Evolutionary conservation across 1,139 yeast genomes (phyloP), one percentile per base, ranked within the genome.

Genomic region (Candida freyschussii): DNA sequence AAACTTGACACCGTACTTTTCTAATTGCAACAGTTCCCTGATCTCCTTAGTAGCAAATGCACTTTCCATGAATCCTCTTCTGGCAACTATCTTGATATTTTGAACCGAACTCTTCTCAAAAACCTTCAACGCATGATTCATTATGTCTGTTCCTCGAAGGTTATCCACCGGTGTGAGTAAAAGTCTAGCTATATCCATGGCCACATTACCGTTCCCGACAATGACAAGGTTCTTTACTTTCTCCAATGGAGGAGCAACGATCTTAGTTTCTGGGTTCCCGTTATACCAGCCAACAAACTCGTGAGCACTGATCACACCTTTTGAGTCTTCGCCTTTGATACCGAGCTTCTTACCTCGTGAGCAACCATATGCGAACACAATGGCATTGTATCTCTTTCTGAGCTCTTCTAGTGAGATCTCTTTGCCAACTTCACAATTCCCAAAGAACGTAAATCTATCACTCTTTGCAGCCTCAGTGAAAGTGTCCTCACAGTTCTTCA

Each of bases 131-230:
- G 96, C 95, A 22, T 63, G 60, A 2, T 63, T 58, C 0, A 85
- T 64, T 17, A 91, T 82, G 59, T 91, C 99, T 0, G 96, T 91
- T 1, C 63, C 48, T 40, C 78, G 73, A 2, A 59, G 44, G 5
- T 61, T 60, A 0, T 66, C 57, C 3, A 68, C 66, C 18, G 77
- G 75, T 10, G 79, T 76, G 37, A 89, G 59, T 23, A 91, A 62
- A 3, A 91, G 66, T 34, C 99, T 63, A 1, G 96, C 89, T 7
- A 91, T 78, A 55, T 91, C 99, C 39, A 91, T 61, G 0, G 98
- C 96, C n/a, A 91, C 99, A 53, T 91, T 91, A 26, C 99, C 99
- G 55, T 89, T 89, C 4, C 99, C 99, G n/a, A 91, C 71, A 27
- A 91, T 78, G 1, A 82, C 75, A 2, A 87, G 95, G 28, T 71